These are phyloP conservation scores for Calonectria fujianensis DNA, from an alignment of 2,329 filamentous ascomycete species.

Conservation along the genomic window DNA sequence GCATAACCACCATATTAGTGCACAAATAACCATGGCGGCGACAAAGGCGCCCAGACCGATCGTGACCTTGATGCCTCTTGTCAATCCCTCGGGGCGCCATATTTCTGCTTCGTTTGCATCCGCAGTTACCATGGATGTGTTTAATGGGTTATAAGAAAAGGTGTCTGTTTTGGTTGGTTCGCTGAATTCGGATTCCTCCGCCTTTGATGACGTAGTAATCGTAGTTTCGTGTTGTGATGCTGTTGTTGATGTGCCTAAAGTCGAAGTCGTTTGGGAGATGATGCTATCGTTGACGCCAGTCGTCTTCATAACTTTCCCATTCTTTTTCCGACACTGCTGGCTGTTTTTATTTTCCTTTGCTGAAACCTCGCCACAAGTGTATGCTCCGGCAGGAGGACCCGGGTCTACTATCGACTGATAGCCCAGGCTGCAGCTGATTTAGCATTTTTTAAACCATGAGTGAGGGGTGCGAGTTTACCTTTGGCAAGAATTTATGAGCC, in stretches of 20 bases:
- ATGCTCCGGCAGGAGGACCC: slow-evolving; percentile 52
- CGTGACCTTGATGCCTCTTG: slow-evolving; percentile 65
- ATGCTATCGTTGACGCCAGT: slow-evolving; percentile 21
- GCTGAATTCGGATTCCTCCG: not conserved
- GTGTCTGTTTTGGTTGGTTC: not conserved
- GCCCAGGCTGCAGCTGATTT: slow-evolving; percentile 49
- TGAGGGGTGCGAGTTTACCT: slow-evolving; percentile 61
- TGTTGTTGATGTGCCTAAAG: not conserved
- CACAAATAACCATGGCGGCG: slow-evolving; percentile 57
- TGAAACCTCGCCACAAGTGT: slow-evolving; percentile 49
- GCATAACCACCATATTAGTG: slow-evolving; percentile 61
- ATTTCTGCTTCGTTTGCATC: slow-evolving; percentile 8
- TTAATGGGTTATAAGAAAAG: not conserved
- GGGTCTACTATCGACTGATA: slow-evolving; percentile 52
- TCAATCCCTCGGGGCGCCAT: slow-evolving; percentile 51
- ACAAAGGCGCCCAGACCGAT: slow-evolving; percentile 66
- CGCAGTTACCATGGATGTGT: slow-evolving; percentile 44
- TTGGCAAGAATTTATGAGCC: slow-evolving; percentile 70
- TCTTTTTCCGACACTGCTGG: slow-evolving; percentile 38
- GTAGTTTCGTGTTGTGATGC: not conserved
- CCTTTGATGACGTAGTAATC: not conserved
- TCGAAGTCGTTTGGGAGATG: slow-evolving; percentile 10
- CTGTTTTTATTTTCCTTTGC: slow-evolving; percentile 33
- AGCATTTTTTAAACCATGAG: not conserved
- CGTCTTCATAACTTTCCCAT: slow-evolving; percentile 21